Percentiles rank a stretch among this genome's conserved stretches.
Conservation (phyloP, 257 asterid genomes). For the Apocynum venetum region DNA sequence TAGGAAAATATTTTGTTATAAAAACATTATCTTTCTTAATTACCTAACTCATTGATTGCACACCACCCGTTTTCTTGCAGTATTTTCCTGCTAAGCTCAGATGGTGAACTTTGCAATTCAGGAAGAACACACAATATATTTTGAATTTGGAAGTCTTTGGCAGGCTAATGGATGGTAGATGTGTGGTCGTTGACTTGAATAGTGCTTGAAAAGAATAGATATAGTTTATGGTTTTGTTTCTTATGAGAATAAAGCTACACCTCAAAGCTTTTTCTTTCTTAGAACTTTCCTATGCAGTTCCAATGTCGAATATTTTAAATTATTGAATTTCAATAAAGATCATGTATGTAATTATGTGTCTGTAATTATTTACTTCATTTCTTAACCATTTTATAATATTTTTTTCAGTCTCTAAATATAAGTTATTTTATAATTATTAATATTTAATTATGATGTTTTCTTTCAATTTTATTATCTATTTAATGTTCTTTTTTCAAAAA, state of each 20-base stretch:
- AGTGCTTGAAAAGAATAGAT: neutral
- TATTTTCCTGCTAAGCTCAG: conserved; percentile 50
- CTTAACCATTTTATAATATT: too few species aligned
- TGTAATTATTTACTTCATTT: too few species aligned
- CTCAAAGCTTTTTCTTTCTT: too few species aligned
- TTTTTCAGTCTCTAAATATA: too few species aligned
- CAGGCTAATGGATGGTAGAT: neutral
- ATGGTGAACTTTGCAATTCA: conserved; percentile 38
- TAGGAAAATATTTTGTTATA: too few species aligned
- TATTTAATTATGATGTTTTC: too few species aligned
- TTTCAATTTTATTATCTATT: too few species aligned
- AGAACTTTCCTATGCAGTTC: too few species aligned
- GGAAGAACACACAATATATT: neutral
- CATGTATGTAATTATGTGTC: too few species aligned
- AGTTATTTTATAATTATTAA: too few species aligned
- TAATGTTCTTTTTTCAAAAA: too few species aligned
- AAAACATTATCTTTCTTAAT: too few species aligned
- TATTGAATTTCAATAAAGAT: neutral
- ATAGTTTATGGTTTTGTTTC: neutral
- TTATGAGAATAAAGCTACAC: neutral
- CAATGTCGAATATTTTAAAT: neutral
- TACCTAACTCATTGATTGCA: neutral
- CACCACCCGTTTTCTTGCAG: conserved; percentile 21
- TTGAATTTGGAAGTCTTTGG: neutral
- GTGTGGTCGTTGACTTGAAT: neutral